These are phyloP conservation scores for Clitoria ternatea DNA, from an alignment of 306 rosid genomes.

Conservation along the genomic window DNA sequence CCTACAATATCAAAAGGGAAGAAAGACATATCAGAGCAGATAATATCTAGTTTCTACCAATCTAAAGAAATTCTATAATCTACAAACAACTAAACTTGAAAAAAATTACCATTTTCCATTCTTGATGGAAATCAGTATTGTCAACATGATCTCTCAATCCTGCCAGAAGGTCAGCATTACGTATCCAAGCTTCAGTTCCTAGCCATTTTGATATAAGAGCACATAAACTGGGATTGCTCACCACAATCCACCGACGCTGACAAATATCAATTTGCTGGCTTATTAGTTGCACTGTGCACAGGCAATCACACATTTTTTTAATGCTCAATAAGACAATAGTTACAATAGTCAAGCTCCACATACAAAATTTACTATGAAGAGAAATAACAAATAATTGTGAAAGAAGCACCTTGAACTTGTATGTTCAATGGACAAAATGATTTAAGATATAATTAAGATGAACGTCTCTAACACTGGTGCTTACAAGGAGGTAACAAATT, in stretches of 20 bases:
- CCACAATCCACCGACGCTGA: constrained; percentile 84
- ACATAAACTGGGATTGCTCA: constrained; percentile 68
- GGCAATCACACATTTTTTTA: background rate
- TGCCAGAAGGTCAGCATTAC: constrained; percentile 57
- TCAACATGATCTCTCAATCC: constrained; percentile 55
- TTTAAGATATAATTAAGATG: background rate
- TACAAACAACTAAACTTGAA: constrained; percentile 8
- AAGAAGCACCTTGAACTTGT: constrained; percentile 3
- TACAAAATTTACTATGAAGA: background rate
- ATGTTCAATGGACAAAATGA: background rate
- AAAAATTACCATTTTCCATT: constrained; percentile 62
- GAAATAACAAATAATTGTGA: constrained; percentile 20
- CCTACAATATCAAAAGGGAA: constrained; percentile 38
- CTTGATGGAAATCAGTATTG: constrained; percentile 47
- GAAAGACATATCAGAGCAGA: constrained; percentile 7
- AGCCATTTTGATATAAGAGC: constrained; percentile 70
- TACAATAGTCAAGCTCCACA: background rate
- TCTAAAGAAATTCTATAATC: background rate
- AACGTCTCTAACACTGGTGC: background rate
- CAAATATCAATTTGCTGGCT: constrained; percentile 33
- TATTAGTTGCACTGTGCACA: constrained; percentile 14
- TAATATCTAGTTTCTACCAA: constrained; percentile 14
- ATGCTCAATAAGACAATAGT: background rate
- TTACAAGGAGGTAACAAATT: constrained; percentile 4
- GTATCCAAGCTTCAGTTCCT: constrained; percentile 76